phyloP scores from a whole-genome alignment of 768 basidiomycete species.

The Dioszegia aurantiaca region DNA sequence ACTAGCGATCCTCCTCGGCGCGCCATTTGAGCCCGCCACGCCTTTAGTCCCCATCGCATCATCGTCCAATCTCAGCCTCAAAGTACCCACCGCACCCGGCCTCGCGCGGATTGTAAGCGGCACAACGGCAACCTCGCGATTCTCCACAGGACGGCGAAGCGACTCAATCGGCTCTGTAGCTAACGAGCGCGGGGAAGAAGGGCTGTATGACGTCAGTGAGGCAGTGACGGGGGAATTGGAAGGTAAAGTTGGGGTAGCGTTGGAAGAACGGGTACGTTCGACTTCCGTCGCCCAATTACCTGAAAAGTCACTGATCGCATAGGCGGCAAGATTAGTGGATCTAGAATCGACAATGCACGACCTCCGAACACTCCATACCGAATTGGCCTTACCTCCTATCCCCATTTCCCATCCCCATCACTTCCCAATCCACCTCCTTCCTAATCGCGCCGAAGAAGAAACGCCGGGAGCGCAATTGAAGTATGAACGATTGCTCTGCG shows the following conservation, averaged over 20 bases:
- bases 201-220: constrained; percentile 9
- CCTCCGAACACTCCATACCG: constrained; percentile 34
- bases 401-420: constrained; percentile 31
- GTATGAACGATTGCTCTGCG: constrained; percentile 62
- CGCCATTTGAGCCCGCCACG: constrained; percentile 60
- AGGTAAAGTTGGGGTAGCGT: not conserved
- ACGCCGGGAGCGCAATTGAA: constrained; percentile 30
- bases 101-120: constrained; percentile 10
- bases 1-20: constrained; percentile 77
- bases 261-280: constrained; percentile 11
- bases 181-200: not conserved
- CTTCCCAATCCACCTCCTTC: constrained; percentile 36
- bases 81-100: constrained; percentile 4
- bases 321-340: constrained; percentile 34
- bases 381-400: constrained; percentile 36
- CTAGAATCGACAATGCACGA: constrained; percentile 40
- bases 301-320: not conserved
- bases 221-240: constrained; percentile 12
- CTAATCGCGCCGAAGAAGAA: constrained; percentile 23
- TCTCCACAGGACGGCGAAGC: constrained; percentile 7
- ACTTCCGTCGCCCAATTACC: not conserved
- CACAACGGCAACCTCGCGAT: not conserved
- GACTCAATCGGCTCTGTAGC: not conserved
- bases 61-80: not conserved
- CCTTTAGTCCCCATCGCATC: constrained; percentile 39